Base-by-base conservation (phyloP, 768 basidiomycete genomes). In the Porpolomopsis calyptriformis region DNA sequence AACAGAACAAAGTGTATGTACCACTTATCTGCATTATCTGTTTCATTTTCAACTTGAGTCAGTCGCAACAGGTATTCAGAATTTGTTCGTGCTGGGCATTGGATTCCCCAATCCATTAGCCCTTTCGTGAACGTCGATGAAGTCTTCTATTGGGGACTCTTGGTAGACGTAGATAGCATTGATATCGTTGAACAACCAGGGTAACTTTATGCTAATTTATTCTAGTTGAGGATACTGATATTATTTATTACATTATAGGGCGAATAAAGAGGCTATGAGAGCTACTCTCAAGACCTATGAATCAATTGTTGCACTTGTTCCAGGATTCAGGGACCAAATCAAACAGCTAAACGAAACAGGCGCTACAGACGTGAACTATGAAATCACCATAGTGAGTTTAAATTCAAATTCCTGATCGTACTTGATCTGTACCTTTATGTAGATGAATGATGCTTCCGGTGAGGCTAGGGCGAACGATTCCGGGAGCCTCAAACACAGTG, bases 301-400 rank as follows among this genome's bases (percentile, higher is more conserved):
- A 5, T 14, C 9, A 10, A 7, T 48, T 6, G n/a, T 34, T 3
- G 34, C 8, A 11, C 19, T 41, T 18, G 41, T 48, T 4, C 27
- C 47, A 6, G 47, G 47, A 20, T 48, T 48, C 25, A 11, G 27
- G 3, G 47, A 48, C 4, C 31, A 33, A 26, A 48, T 48, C 29
- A 7, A 14, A 14, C 7, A 31, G 27, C 24, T 48, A n/a, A 31
- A 40, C 18, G 27, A 16, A 7, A 8, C 40, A 4, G 31, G 22
- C 29, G 27, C 25, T 0, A 9, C 6, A 9, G 36, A 27, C 3
- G 18, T 40, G 11, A 24, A 41, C 18, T 14, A 19, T 7, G 18
- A 42, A 20, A 33, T 33, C 8, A 26, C 25, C 19, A 26, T 41
- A 10, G 47, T 42, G 33, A 8, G 47, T 42, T 4, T 24, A n/a